phyloP scores from a whole-genome alignment of 2,329 filamentous ascomycete species.

The Fusarium veterinarium region DNA sequence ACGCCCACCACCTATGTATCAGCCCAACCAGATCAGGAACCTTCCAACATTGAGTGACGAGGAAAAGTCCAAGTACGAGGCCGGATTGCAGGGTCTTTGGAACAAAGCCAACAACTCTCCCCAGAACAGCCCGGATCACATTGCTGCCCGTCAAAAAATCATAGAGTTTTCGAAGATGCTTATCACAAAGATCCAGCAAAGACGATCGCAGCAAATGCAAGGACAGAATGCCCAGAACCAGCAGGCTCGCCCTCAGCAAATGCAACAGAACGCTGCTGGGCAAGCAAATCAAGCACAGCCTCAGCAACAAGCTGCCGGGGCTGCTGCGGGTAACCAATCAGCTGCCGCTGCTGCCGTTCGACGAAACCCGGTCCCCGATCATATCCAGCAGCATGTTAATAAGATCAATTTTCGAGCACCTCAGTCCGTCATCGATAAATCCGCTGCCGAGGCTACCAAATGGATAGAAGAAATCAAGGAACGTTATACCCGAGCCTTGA shows the following conservation, averaged over 20 bases:
- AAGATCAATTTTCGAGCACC: constrained; percentile 61
- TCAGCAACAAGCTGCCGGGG: constrained; percentile 24
- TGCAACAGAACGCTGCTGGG: constrained; percentile 34
- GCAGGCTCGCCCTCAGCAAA: constrained; percentile 40
- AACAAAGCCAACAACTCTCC: constrained; percentile 61
- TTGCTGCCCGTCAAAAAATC: constrained; percentile 67
- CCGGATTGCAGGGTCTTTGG: constrained; percentile 66
- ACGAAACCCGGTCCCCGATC: constrained; percentile 53
- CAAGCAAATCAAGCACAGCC: constrained; percentile 40
- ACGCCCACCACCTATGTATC: constrained; percentile 57
- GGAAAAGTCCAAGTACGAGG: constrained; percentile 70
- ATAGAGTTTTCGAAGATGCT: constrained; percentile 70
- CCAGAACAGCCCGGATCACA: constrained; percentile 61
- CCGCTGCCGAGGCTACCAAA: constrained; percentile 57
- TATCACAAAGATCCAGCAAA: constrained; percentile 60
- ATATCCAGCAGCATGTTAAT: constrained; percentile 60
- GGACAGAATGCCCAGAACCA: constrained; percentile 41
- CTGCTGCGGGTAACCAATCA: constrained; percentile 17
- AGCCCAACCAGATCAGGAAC: constrained; percentile 63
- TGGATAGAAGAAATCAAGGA: constrained; percentile 62
- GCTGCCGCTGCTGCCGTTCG: constrained; percentile 39
- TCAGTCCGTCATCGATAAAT: constrained; percentile 54
- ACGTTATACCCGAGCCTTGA: constrained; percentile 60
- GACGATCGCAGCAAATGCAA: constrained; percentile 50
- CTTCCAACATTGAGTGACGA: constrained; percentile 63